phyloP scores from a whole-genome alignment of 1,284 basidiomycete species.

The Porodaedalea pini region DNA sequence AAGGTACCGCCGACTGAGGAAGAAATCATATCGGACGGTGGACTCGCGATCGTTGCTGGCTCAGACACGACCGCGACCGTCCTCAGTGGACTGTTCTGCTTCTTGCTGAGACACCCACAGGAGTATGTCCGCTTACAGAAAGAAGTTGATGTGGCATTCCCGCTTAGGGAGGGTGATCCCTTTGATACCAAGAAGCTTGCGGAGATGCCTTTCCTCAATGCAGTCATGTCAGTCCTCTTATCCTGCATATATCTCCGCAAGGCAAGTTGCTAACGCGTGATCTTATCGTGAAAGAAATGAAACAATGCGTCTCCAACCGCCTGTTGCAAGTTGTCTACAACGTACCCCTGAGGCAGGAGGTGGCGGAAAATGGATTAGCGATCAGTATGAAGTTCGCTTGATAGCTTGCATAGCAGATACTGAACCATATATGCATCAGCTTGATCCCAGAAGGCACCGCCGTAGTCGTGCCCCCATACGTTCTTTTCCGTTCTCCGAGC shows the following conservation, averaged over 20 bases:
- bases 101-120: conserved; percentile 31
- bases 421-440: conserved; percentile 31
- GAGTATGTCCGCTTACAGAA: conserved; percentile 27
- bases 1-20: conserved; percentile 22
- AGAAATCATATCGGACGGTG: conserved; percentile 31
- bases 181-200: conserved; percentile 23
- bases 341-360: conserved; percentile 6
- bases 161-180: conserved; percentile 16
- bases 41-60: conserved; percentile 35
- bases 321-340: background rate
- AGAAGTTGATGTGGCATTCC: conserved; percentile 29
- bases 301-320: conserved; percentile 9
- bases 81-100: conserved; percentile 29
- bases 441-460: conserved; percentile 48
- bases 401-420: background rate
- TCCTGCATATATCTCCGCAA: background rate
- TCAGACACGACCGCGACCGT: conserved; percentile 35
- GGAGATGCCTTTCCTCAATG: conserved; percentile 27
- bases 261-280: background rate
- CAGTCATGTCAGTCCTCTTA: background rate
- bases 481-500: conserved; percentile 40
- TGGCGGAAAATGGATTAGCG: too few species aligned
- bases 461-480: conserved; percentile 44
- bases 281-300: conserved; percentile 6
- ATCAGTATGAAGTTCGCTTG: conserved; percentile 7